Conservation (phyloP, 306 rosid species). For the Lagenaria siceraria region DNA sequence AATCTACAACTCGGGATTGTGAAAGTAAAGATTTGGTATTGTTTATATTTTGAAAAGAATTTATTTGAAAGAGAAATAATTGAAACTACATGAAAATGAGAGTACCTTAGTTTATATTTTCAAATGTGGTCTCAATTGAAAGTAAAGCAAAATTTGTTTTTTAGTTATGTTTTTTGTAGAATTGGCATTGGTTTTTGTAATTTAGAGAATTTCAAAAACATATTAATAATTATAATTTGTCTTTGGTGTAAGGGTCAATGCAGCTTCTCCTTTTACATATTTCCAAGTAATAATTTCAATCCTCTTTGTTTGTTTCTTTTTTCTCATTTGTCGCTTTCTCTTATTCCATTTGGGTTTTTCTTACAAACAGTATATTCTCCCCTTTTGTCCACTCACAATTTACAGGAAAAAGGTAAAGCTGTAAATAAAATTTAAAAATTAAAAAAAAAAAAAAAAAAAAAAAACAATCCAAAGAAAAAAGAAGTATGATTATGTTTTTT, state of each 20-base stretch:
- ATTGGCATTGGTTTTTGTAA: neutral
- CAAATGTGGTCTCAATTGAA: neutral
- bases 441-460: neutral
- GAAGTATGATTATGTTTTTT: neutral
- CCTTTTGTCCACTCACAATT: neutral
- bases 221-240: neutral
- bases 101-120: neutral
- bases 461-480: neutral
- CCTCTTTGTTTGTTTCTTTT: neutral
- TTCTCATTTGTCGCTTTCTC: slow-evolving; percentile 4
- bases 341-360: neutral
- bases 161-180: neutral
- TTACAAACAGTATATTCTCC: neutral
- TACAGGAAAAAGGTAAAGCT: neutral
- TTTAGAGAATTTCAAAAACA: neutral
- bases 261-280: neutral
- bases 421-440: neutral
- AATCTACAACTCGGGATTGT: neutral
- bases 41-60: neutral
- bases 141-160: neutral
- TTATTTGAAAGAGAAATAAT: neutral
- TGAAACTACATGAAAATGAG: neutral
- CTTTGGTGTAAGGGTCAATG: neutral
- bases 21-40: neutral
- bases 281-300: neutral